These are phyloP conservation scores for Kwoniella botswanensis DNA, from an alignment of 768 basidiomycete species.

Conservation along the genomic window DNA sequence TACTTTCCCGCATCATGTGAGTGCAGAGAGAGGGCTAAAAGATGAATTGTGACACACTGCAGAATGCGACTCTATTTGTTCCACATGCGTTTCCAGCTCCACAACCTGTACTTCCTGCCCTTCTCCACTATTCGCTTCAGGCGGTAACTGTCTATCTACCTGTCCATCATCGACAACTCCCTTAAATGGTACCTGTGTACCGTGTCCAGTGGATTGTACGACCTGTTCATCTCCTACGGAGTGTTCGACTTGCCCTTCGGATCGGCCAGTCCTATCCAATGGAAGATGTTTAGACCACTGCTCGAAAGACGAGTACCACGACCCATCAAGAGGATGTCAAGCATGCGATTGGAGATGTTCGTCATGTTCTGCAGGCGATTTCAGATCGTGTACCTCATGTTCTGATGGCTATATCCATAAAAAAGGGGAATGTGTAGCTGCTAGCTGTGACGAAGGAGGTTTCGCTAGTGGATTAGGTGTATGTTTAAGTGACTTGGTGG, in stretches of 20 bases:
- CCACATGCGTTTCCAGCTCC: slow-evolving; percentile 40
- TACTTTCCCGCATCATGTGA: background rate
- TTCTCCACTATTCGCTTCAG: slow-evolving; percentile 29
- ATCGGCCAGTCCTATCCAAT: slow-evolving; percentile 38
- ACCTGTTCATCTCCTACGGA: slow-evolving; percentile 41
- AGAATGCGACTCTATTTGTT: slow-evolving; percentile 52
- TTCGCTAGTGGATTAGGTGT: slow-evolving; percentile 35
- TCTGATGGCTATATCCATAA: slow-evolving; percentile 40
- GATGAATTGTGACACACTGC: background rate
- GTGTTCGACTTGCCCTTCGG: slow-evolving; percentile 43
- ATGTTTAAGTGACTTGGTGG: slow-evolving; percentile 38
- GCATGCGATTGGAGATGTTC: slow-evolving; percentile 45
- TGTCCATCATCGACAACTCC: slow-evolving; percentile 44
- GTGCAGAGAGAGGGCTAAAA: background rate
- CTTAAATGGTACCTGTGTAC: slow-evolving; percentile 40
- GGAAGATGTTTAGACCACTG: slow-evolving; percentile 49
- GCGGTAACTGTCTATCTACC: slow-evolving; percentile 37
- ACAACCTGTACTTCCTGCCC: slow-evolving; percentile 49
- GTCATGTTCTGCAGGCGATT: slow-evolving; percentile 35
- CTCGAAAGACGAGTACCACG: slow-evolving; percentile 41
- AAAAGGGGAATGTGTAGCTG: slow-evolving; percentile 38
- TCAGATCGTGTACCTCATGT: slow-evolving; percentile 45
- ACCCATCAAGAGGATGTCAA: slow-evolving; percentile 35
- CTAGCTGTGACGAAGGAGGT: slow-evolving; percentile 28
- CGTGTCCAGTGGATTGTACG: slow-evolving; percentile 48